Conservation (phyloP, 2,329 filamentous ascomycete species). For the Pseudocercospora eumusae region DNA sequence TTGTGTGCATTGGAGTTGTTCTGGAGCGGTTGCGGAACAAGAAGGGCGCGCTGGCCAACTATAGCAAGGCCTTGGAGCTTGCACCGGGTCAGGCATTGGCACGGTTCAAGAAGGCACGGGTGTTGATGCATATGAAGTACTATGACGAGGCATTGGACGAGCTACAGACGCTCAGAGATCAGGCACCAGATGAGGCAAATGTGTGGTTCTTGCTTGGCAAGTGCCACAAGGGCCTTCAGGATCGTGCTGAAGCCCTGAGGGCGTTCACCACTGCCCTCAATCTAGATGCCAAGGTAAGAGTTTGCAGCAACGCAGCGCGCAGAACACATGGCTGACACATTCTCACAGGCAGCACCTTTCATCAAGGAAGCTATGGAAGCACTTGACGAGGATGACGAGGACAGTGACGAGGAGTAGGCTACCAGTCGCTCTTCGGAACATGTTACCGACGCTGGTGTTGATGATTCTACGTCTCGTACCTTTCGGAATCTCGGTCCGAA, state of each 20-base stretch:
- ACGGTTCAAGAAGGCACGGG: slow-evolving; percentile 89
- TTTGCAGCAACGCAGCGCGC: not conserved
- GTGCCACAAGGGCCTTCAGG: slow-evolving; percentile 61
- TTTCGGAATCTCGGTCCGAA: not conserved
- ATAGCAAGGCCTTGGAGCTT: slow-evolving; percentile 77
- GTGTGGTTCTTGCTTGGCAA: slow-evolving; percentile 93
- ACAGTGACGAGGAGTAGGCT: slow-evolving; percentile 32
- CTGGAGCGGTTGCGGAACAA: slow-evolving; percentile 86
- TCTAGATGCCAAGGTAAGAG: slow-evolving; percentile 88
- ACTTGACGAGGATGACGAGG: slow-evolving; percentile 49
- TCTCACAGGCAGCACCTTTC: slow-evolving; percentile 73
- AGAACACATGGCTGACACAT: slow-evolving; percentile 21
- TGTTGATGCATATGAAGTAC: slow-evolving; percentile 72
- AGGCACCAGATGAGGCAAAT: slow-evolving; percentile 91
- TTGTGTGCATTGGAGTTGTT: slow-evolving; percentile 85
- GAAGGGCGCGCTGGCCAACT: slow-evolving; percentile 75
- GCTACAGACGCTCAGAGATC: slow-evolving; percentile 81
- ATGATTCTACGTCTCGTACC: not conserved
- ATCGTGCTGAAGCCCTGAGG: slow-evolving; percentile 74
- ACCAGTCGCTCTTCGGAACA: not conserved
- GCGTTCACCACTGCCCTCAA: slow-evolving; percentile 95
- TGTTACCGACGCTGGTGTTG: not conserved
- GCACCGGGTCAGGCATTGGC: slow-evolving; percentile 80
- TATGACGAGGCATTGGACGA: slow-evolving; percentile 75
- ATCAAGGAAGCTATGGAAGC: slow-evolving; percentile 97